phyloP scores from a whole-genome alignment of 2,329 filamentous ascomycete genomes.

The Paecilomyces sp. region DNA sequence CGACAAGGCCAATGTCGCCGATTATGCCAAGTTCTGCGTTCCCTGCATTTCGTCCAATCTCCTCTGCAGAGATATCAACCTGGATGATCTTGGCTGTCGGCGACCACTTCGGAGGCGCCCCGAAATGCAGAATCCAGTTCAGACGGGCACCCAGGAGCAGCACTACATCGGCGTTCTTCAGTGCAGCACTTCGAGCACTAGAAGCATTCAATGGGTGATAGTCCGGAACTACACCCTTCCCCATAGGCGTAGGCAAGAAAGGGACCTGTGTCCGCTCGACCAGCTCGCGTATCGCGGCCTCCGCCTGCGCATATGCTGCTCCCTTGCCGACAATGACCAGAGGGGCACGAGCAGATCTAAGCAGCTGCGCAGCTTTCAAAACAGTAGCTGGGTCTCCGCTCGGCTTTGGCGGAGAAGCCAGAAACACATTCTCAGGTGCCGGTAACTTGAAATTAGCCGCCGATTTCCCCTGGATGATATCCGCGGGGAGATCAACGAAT shows the following conservation, averaged over 20 bases:
- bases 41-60: slow-evolving; percentile 46
- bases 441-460: slow-evolving; percentile 12
- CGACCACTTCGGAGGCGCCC: slow-evolving; percentile 49
- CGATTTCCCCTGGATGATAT: slow-evolving; percentile 43
- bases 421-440: slow-evolving; percentile 20
- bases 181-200: slow-evolving; percentile 46
- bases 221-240: slow-evolving; percentile 51
- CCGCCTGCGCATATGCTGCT: slow-evolving; percentile 47
- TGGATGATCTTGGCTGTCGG: slow-evolving; percentile 46
- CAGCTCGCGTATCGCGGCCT: slow-evolving; percentile 37
- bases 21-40: slow-evolving; percentile 43
- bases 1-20: slow-evolving; percentile 46
- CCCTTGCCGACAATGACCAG: slow-evolving; percentile 51
- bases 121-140: slow-evolving; percentile 55
- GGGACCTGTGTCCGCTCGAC: slow-evolving; percentile 44
- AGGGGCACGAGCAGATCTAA: slow-evolving; percentile 44
- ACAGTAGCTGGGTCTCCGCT: slow-evolving; percentile 40
- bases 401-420: slow-evolving; percentile 36
- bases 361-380: slow-evolving; percentile 33
- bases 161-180: slow-evolving; percentile 49
- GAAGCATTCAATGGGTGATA: slow-evolving; percentile 47
- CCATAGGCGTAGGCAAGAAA: slow-evolving; percentile 54
- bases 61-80: slow-evolving; percentile 48
- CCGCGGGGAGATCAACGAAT: slow-evolving; percentile 51
- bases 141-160: slow-evolving; percentile 48